Conservation (phyloP, 805 yeast genomes). For the Starmerella sp. region DNA sequence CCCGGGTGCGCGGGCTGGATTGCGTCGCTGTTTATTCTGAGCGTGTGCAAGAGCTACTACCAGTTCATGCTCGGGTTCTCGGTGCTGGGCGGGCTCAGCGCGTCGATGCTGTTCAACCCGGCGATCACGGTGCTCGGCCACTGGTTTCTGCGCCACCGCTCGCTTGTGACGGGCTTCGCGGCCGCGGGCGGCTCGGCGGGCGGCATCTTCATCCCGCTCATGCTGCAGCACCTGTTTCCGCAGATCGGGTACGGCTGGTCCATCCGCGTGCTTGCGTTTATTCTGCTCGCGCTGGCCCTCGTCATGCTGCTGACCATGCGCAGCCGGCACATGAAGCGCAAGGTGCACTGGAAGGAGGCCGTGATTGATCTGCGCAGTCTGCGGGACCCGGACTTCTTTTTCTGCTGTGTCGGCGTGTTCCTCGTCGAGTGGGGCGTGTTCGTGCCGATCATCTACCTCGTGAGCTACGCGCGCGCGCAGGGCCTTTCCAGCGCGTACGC, state of each 20-base stretch:
- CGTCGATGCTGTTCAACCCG: constrained; percentile 41
- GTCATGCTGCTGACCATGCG: constrained; percentile 31
- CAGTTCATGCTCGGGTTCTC: constrained; percentile 52
- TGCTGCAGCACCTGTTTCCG: constrained; percentile 38
- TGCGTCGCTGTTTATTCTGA: constrained; percentile 43
- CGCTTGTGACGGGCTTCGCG: constrained; percentile 49
- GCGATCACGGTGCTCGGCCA: constrained; percentile 47
- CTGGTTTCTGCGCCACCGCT: constrained; percentile 48
- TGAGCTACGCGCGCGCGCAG: constrained; percentile 45
- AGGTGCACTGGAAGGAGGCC: constrained; percentile 22
- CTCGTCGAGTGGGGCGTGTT: constrained; percentile 43
- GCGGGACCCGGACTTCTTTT: constrained; percentile 23
- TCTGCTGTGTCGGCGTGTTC: constrained; percentile 27
- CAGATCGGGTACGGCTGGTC: constrained; percentile 51
- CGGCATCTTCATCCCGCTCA: constrained; percentile 49
- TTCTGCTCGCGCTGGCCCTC: constrained; percentile 23
- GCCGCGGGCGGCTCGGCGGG: constrained; percentile 59
- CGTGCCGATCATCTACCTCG: constrained; percentile 42
- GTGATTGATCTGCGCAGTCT: constrained; percentile 27
- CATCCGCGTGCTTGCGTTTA: constrained; percentile 38
- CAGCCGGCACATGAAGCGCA: constrained; percentile 27
- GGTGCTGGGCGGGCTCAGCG: constrained; percentile 39
- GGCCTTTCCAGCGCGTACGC: constrained; percentile 30
- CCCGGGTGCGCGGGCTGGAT: constrained; percentile 38
- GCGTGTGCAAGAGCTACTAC: constrained; percentile 40